Evolutionary conservation across 495 filamentous ascomycete genomes (phyloP), one percentile per base, ranked within the genome.

Genomic region (Hyaloscypha bicolor): DNA sequence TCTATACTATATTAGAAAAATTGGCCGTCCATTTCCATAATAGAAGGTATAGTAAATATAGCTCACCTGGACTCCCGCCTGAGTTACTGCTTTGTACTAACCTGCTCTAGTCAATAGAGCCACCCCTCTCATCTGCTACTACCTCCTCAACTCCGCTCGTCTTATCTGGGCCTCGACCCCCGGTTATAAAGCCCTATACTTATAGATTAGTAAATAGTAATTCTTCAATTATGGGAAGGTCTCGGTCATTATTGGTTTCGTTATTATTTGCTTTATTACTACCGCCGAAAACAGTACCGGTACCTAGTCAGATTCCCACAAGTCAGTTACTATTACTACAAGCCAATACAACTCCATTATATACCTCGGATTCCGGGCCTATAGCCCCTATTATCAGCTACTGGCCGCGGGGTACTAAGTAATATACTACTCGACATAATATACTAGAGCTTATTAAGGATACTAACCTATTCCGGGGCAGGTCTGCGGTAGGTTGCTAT

Each of bases 341-440:
- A 69, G 61, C 53, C 31, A 69, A 37, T 64, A 64, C 9, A 64
- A 64, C 62, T 64, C 62, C 6, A 64, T 69, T 21, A 64, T 55
- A 59, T 69, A 69, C 37, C 56, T 69, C 55, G 66, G 22, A 69
- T 64, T 52, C 33, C 66, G 32, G 30, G 53, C 60, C 31, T 42
- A 53, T 60, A 11, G 37, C 33, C 29, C 25, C 9, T 14, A 35
- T 64, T 3, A 60, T 64, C 32, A 64, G 61, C 52, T 69, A 51
- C 51, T 63, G 25, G 51, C 57, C 33, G 51, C 35, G 31, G 39
- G 16, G 55, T 69, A 48, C 52, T 61, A 32, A 66, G 56, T 66
- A 4, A 21, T 65, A 32, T 21, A 57, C 21, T 39, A 48, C n/a
- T 65, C 63, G 25, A 30, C 8, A 6, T 65, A 6, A 57, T 65